These are phyloP conservation scores for Neobulgaria alba DNA, from an alignment of 2,329 filamentous ascomycete species.

Conservation along the genomic window DNA sequence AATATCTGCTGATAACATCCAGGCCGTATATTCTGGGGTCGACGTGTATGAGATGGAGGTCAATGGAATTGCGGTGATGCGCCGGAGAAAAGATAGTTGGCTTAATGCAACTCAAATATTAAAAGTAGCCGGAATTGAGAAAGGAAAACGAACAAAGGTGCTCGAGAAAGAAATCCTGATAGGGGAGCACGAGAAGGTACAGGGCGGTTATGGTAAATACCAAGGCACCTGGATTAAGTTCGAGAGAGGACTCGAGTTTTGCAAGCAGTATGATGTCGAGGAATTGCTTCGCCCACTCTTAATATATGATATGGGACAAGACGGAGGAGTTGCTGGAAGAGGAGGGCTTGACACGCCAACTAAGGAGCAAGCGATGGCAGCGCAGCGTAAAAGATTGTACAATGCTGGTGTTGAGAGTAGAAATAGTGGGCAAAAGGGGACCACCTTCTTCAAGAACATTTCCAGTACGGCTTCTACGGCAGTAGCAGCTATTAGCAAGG, in stretches of 20 bases:
- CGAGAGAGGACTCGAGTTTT: constrained; percentile 84
- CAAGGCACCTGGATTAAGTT: constrained; percentile 99
- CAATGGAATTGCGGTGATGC: constrained; percentile 89
- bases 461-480: constrained; percentile 88
- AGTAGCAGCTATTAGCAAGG: constrained; percentile 93
- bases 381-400: constrained; percentile 86
- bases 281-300: constrained; percentile 66
- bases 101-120: constrained; percentile 97
- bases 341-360: constrained; percentile 87
- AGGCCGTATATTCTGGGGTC: constrained; percentile 90
- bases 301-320: constrained; percentile 72
- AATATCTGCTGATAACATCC: constrained; percentile 11
- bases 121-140: constrained; percentile 94
- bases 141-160: constrained; percentile 95
- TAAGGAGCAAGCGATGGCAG: constrained; percentile 98
- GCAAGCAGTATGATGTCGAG: constrained; percentile 70
- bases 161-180: constrained; percentile 96
- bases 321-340: constrained; percentile 61
- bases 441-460: constrained; percentile 96
- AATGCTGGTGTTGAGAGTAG: constrained; percentile 64
- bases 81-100: constrained; percentile 88
- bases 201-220: constrained; percentile 97
- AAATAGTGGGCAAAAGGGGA: constrained; percentile 61
- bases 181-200: constrained; percentile 95
- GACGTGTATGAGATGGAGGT: constrained; percentile 99